phyloP scores from a whole-genome alignment of 371 early-diverging fungal species.

The Lichtheimia ornata region DNA sequence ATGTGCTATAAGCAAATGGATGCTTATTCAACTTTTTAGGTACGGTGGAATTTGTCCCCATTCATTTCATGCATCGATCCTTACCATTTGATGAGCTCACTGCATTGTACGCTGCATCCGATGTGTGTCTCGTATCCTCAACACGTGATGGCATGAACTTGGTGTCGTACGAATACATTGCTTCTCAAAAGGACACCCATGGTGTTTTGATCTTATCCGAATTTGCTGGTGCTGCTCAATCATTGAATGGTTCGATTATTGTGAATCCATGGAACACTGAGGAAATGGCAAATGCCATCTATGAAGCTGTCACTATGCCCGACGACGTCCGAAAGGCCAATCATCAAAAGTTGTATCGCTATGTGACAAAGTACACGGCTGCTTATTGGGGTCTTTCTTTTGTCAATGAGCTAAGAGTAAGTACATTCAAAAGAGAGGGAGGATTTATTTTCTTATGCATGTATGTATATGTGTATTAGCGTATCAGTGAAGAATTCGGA shows the following conservation, averaged over 20 bases:
- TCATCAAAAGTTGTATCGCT: slow-evolving; percentile 90
- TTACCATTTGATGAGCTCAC: slow-evolving; percentile 95
- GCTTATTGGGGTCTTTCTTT: slow-evolving; percentile 98
- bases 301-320: slow-evolving; percentile 93
- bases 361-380: slow-evolving; percentile 97
- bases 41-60: slow-evolving; percentile 95
- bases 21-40: background rate
- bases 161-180: slow-evolving; percentile 97
- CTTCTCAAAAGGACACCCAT: slow-evolving; percentile 90
- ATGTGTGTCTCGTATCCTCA: slow-evolving; percentile 97
- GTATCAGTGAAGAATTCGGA: slow-evolving; percentile 72
- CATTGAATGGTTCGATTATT: slow-evolving; percentile 93
- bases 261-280: slow-evolving; percentile 99
- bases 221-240: slow-evolving; percentile 99
- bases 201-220: slow-evolving; percentile 98
- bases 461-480: slow-evolving; percentile 18
- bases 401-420: slow-evolving; percentile 80
- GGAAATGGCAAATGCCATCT: slow-evolving; percentile 89
- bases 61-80: slow-evolving; percentile 97
- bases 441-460: too few species aligned
- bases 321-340: slow-evolving; percentile 77
- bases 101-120: slow-evolving; percentile 94
- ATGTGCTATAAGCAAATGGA: too few species aligned
- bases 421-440: background rate
- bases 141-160: slow-evolving; percentile 99